Percentiles rank a stretch among this genome's conserved stretches.
phyloP scores from a whole-genome alignment of 108 stramenopile genomes.

The Stephanodiscus minutulus region DNA sequence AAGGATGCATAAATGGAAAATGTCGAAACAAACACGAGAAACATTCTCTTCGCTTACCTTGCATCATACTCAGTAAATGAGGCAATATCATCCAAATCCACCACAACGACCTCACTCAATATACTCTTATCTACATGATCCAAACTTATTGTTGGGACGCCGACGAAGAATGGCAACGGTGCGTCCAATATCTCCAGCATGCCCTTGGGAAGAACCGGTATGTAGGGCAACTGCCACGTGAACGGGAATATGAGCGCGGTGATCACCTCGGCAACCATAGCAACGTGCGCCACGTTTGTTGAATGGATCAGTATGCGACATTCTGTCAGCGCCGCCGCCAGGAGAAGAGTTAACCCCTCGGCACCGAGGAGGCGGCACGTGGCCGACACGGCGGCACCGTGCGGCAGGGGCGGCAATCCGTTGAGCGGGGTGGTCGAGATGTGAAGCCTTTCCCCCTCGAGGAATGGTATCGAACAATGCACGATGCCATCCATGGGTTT shows the following conservation, averaged over 20 bases:
- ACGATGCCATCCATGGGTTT: conserved; percentile 81
- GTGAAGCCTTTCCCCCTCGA: conserved; percentile 75
- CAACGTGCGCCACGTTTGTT: conserved; percentile 75
- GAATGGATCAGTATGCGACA: conserved; percentile 86
- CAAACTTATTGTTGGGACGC: conserved; percentile 69
- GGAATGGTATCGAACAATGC: conserved; percentile 85
- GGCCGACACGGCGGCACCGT: conserved; percentile 69
- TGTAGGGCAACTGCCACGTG: conserved; percentile 82
- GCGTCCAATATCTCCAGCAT: conserved; percentile 90
- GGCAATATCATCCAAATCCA: conserved; percentile 79
- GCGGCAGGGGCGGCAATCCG: conserved; percentile 79
- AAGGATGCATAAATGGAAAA: too few relatives aligned
- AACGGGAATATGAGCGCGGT: conserved; percentile 88
- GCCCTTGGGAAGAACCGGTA: conserved; percentile 77
- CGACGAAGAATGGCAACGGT: conserved; percentile 80
- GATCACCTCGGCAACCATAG: conserved; percentile 86
- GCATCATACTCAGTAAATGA: conserved; percentile 59
- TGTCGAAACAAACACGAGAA: conserved; percentile 2
- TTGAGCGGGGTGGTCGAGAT: conserved; percentile 66
- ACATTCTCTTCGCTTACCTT: conserved; percentile 28
- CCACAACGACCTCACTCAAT: conserved; percentile 81
- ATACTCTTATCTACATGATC: conserved; percentile 60
- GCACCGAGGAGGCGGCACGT: conserved; percentile 81
- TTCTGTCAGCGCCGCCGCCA: conserved; percentile 85
- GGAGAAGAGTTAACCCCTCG: conserved; percentile 74